These are phyloP conservation scores for Capronia americana DNA, from an alignment of 2,329 filamentous ascomycete species.

Conservation along the genomic window DNA sequence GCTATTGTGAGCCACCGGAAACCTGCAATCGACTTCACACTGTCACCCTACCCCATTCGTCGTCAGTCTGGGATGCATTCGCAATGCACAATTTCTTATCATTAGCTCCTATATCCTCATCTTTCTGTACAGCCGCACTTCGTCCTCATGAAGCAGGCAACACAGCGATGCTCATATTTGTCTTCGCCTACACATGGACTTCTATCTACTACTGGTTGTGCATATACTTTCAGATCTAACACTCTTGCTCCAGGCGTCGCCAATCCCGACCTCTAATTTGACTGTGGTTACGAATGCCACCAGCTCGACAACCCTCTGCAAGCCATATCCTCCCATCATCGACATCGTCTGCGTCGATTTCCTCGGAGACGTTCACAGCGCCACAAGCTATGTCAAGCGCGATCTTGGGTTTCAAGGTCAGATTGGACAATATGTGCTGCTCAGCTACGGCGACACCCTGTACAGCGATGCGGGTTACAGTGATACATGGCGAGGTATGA, in stretches of 20 bases:
- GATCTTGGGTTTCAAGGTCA: slow-evolving; percentile 40
- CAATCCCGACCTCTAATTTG: slow-evolving; percentile 3
- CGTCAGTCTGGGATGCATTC: slow-evolving; percentile 1
- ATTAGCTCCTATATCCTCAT: background rate
- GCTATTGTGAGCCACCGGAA: slow-evolving; percentile 13
- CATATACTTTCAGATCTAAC: slow-evolving; percentile 23
- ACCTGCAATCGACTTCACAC: slow-evolving; percentile 1
- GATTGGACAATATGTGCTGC: slow-evolving; percentile 35
- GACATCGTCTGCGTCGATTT: slow-evolving; percentile 30
- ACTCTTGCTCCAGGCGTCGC: slow-evolving; percentile 23
- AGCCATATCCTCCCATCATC: slow-evolving; percentile 28
- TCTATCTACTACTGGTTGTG: slow-evolving; percentile 7
- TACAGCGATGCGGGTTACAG: slow-evolving; percentile 37
- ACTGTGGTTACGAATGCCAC: background rate
- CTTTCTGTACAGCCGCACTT: background rate
- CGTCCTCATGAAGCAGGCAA: background rate
- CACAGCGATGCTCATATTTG: slow-evolving; percentile 6
- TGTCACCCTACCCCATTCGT: background rate
- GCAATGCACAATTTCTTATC: background rate
- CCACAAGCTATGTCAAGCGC: slow-evolving; percentile 39
- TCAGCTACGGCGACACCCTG: slow-evolving; percentile 41
- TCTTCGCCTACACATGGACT: slow-evolving; percentile 23
- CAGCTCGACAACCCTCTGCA: slow-evolving; percentile 3
- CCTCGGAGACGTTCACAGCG: slow-evolving; percentile 39
- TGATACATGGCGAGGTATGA: slow-evolving; percentile 40